Conservation (phyloP, 2,329 filamentous ascomycete genomes). For the Pseudogymnoascus sp. region DNA sequence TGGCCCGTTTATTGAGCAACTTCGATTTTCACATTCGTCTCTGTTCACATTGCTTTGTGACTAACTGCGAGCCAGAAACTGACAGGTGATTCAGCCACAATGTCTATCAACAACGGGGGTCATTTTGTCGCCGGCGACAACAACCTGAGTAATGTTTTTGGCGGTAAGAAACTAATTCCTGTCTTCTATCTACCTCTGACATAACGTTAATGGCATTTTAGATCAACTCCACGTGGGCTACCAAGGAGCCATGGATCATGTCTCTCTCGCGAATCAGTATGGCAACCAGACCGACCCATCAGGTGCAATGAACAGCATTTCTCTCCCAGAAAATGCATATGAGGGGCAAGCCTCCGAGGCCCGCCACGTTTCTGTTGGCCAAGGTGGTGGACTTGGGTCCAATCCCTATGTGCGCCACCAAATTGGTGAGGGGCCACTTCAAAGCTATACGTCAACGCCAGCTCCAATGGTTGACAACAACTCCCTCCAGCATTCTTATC, state of each 20-base stretch:
- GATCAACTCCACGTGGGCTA: neutral
- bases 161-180: slow-evolving; percentile 19
- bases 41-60: neutral
- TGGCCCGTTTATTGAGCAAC: neutral
- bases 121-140: neutral
- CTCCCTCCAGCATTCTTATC: neutral
- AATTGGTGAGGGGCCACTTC: neutral
- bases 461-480: neutral
- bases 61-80: neutral
- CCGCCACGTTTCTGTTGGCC: neutral
- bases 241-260: neutral
- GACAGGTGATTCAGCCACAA: neutral
- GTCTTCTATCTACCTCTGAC: neutral
- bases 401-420: neutral
- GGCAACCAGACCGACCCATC: neutral
- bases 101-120: slow-evolving; percentile 16
- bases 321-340: neutral
- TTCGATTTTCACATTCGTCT: neutral
- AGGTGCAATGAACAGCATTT: neutral
- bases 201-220: neutral
- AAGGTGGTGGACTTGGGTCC: neutral
- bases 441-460: neutral
- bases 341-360: neutral
- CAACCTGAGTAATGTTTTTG: slow-evolving; percentile 15
- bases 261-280: neutral